phyloP scores from a whole-genome alignment of 768 basidiomycete genomes.

The Exsudoporus frostii region DNA sequence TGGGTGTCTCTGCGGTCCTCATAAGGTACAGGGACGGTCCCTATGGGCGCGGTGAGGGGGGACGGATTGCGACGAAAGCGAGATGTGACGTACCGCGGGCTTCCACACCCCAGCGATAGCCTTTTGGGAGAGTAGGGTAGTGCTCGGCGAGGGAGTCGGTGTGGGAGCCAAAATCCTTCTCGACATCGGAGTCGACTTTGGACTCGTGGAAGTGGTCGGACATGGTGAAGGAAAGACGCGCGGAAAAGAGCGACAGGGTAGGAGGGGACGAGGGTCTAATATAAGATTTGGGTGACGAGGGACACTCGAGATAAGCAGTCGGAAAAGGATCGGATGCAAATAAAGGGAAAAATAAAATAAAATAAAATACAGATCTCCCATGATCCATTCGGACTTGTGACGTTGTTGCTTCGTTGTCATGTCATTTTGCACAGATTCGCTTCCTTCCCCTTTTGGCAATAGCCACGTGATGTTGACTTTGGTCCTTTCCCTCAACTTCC shows the following conservation, averaged over 20 bases:
- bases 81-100: slow-evolving; percentile 21
- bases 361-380: not conserved
- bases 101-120: slow-evolving; percentile 33
- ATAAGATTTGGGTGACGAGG: slow-evolving; percentile 2
- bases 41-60: slow-evolving; percentile 19
- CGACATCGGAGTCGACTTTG: slow-evolving; percentile 24
- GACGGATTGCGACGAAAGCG: rapidly evolving
- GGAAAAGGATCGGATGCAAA: not conserved
- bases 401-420: slow-evolving; percentile 5
- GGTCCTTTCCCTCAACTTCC: too few relatives aligned
- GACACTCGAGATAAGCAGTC: slow-evolving; percentile 6
- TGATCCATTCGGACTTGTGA: not conserved
- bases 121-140: slow-evolving; percentile 5
- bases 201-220: slow-evolving; percentile 19
- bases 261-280: slow-evolving; percentile 5
- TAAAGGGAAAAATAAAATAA: not conserved
- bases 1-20: slow-evolving; percentile 55
- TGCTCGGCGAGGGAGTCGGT: slow-evolving; percentile 10
- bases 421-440: not conserved
- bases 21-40: slow-evolving; percentile 51
- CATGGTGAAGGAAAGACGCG: slow-evolving; percentile 17
- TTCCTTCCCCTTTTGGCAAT: not conserved
- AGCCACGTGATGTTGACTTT: slow-evolving; percentile 14
- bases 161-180: slow-evolving; percentile 26
- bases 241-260: slow-evolving; percentile 3